Conservation (phyloP, 768 basidiomycete genomes). For the Trametes gibbosa region DNA sequence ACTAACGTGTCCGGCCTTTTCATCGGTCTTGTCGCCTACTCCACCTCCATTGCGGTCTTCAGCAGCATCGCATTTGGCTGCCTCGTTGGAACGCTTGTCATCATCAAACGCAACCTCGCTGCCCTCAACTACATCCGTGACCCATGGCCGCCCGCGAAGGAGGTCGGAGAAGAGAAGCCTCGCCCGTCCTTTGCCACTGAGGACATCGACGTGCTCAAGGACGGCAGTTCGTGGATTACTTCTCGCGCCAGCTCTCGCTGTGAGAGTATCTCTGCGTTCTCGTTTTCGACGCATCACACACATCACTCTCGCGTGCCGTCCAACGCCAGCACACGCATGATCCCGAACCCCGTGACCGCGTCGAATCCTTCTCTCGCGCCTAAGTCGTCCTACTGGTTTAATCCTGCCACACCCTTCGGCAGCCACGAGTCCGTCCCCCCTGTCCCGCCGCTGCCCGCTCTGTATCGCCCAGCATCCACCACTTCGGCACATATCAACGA, state of each 20-base stretch:
- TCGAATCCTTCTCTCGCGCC: constrained; percentile 34
- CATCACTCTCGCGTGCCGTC: constrained; percentile 43
- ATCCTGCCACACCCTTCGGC: constrained; percentile 37
- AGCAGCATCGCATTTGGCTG: constrained; percentile 55
- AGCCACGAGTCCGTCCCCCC: constrained; percentile 53
- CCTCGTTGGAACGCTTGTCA: constrained; percentile 59
- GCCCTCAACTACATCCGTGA: constrained; percentile 50
- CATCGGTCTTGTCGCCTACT: constrained; percentile 59
- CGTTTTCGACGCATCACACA: constrained; percentile 68
- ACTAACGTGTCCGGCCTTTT: constrained; percentile 55
- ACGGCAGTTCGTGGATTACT: constrained; percentile 81
- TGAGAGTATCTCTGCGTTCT: constrained; percentile 66
- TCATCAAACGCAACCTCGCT: constrained; percentile 63
- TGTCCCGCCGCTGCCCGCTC: constrained; percentile 52
- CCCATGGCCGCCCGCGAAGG: constrained; percentile 58
- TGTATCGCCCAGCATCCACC: constrained; percentile 47
- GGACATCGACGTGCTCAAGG: constrained; percentile 69
- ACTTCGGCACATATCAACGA: constrained; percentile 39
- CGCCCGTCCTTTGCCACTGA: constrained; percentile 67
- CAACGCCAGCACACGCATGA: constrained; percentile 26
- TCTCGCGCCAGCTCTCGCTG: constrained; percentile 55
- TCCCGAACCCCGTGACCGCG: constrained; percentile 33
- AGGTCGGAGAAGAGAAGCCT: constrained; percentile 50
- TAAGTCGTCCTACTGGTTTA: constrained; percentile 67
- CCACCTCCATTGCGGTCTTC: constrained; percentile 47